Evolutionary conservation across 306 rosid species (phyloP).

Genomic region (Macrotyloma uniflorum): DNA sequence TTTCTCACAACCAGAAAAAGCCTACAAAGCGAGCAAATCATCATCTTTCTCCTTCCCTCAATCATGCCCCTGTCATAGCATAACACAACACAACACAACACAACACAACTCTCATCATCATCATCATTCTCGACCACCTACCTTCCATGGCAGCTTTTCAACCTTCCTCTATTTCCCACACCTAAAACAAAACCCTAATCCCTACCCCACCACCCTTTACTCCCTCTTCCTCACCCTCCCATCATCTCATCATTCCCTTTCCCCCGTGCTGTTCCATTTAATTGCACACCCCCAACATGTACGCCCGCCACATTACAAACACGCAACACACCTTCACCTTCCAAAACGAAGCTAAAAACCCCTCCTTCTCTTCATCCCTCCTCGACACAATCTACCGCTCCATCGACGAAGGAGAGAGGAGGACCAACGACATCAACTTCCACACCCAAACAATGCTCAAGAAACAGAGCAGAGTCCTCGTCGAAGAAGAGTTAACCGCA

Average conservation of each 20-base stretch:
- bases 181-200: constrained; percentile 11
- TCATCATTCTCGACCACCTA: constrained; percentile 6
- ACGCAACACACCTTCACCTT: constrained; percentile 15
- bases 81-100: background rate
- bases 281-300: constrained; percentile 42
- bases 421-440: constrained; percentile 45
- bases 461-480: constrained; percentile 50
- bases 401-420: constrained; percentile 64
- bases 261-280: constrained; percentile 31
- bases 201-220: constrained; percentile 1
- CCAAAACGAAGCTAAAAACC: constrained; percentile 36
- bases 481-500: constrained; percentile 31
- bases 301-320: constrained; percentile 33
- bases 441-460: constrained; percentile 43
- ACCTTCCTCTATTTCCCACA: background rate
- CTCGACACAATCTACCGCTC: constrained; percentile 85
- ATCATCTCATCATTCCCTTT: constrained; percentile 29
- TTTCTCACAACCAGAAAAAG: constrained; percentile 38
- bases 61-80: constrained; percentile 12
- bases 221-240: constrained; percentile 34
- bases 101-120: background rate
- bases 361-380: constrained; percentile 79
- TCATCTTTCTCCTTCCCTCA: background rate
- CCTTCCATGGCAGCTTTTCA: constrained; percentile 49
- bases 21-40: constrained; percentile 25